Conservation (phyloP, 805 yeast species). For the Candida khao-thaluensis region DNA sequence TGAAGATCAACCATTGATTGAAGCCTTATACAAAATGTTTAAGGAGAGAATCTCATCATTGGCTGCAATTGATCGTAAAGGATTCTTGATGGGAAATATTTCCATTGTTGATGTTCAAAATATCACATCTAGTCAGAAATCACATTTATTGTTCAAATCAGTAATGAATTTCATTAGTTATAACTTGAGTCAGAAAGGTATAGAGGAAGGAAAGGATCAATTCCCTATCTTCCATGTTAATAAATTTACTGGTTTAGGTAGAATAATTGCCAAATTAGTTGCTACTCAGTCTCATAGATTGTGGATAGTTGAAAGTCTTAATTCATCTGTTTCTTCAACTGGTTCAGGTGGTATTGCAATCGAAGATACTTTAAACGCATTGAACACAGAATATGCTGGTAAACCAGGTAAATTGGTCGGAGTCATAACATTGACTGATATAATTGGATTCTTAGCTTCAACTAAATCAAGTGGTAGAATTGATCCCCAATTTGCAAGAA, state of each 20-base stretch:
- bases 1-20: conserved; percentile 85
- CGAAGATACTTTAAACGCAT: conserved; percentile 17
- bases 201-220: conserved; percentile 92
- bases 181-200: conserved; percentile 82
- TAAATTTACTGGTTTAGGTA: conserved; percentile 71
- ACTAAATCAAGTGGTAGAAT: conserved; percentile 62
- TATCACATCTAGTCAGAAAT: conserved; percentile 83
- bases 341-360: conserved; percentile 28
- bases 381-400: conserved; percentile 20
- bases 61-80: conserved; percentile 83
- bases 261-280: conserved; percentile 90
- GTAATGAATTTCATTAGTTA: conserved; percentile 87
- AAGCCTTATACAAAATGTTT: conserved; percentile 85
- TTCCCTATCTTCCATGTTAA: conserved; percentile 96
- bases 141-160: conserved; percentile 74
- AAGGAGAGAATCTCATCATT: conserved; percentile 79
- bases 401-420: conserved; percentile 83
- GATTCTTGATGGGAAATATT: conserved; percentile 82
- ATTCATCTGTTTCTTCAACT: conserved; percentile 1
- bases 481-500: conserved; percentile 86
- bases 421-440: conserved; percentile 89
- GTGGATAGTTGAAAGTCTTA: conserved; percentile 63
- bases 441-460: conserved; percentile 76
- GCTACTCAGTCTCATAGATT: conserved; percentile 92
- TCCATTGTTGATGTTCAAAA: conserved; percentile 92